Percentiles rank a stretch among this genome's conserved stretches.
phyloP scores from a whole-genome alignment of 2,329 filamentous ascomycete species.

The Coccinonectria pachysandricola region DNA sequence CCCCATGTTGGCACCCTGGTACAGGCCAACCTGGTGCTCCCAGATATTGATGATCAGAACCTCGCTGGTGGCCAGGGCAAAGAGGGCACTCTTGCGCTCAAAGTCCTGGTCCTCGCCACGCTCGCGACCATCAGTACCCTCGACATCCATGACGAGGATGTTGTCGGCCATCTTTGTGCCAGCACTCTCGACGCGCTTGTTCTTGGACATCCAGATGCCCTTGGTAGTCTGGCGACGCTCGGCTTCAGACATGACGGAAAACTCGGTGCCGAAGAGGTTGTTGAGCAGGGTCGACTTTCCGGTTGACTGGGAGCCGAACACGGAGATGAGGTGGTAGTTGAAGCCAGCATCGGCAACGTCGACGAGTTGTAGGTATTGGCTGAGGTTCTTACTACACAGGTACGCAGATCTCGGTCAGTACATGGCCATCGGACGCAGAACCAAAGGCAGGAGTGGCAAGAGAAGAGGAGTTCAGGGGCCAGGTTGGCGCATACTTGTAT shows the following conservation, averaged over 20 bases:
- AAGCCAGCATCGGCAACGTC: conserved; percentile 82
- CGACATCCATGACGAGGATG: conserved; percentile 98
- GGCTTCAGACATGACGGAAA: conserved; percentile 94
- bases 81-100: conserved; percentile 94
- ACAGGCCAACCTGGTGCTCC: conserved; percentile 97
- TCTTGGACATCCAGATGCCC: conserved; percentile 99
- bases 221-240: conserved; percentile 95
- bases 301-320: conserved; percentile 97
- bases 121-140: conserved; percentile 93
- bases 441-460: conserved; percentile 4
- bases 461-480: conserved; percentile 1
- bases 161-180: conserved; percentile 77
- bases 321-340: conserved; percentile 98
- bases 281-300: conserved; percentile 97
- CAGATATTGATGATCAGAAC: conserved; percentile 98
- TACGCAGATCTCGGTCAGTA: conserved; percentile 2
- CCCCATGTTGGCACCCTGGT: conserved; percentile 98
- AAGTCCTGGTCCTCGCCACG: conserved; percentile 98
- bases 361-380: conserved; percentile 70
- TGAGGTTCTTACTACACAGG: conserved; percentile 56
- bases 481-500: conserved; percentile 65
- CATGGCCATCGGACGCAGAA: conserved; percentile 8
- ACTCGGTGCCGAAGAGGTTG: conserved; percentile 87
- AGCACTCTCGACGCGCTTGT: conserved; percentile 54
- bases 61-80: conserved; percentile 93